Base-by-base conservation (phyloP, 345 rosid genomes). In the Pugionium cornutum region DNA sequence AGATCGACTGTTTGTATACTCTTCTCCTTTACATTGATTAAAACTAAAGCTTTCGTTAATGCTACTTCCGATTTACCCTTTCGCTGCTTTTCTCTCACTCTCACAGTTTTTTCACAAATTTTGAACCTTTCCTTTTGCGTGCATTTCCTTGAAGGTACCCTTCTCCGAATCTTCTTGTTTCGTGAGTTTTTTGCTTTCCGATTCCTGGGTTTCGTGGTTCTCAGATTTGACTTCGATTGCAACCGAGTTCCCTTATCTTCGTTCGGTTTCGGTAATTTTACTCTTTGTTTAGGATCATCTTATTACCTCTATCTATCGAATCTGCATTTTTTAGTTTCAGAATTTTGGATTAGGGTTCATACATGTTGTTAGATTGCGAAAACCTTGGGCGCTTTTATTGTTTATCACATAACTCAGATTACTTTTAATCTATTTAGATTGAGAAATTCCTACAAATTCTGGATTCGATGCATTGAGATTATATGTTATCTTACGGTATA, bases 11-110 rank as follows among this genome's bases (percentile, higher is more conserved):
- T 63, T 3, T 71, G 53, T 65, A 3, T 51, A 34, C 26, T 44
- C 54, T 31, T 71, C 59, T 64, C 48, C 41, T 18, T 3, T 49
- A 63, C 53, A 72, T 72, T 72, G 76, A 72, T 72, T 65, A 72
- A 65, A 64, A 47, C 70, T 50, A 56, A 72, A 72, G 70, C 41
- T 50, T 70, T 53, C 66, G 2, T 71, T 56, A 59, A 40, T 72
- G 44, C 75, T 50, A 48, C 69, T 51, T 52, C 41, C 36, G 6
- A 32, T 61, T 60, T 4, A 69, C 60, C 53, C 67, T 58, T 44
- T 44, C 47, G 30, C 34, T 18, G 18, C 36, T 64, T 37, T 37
- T 57, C 36, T 60, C 67, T 59, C 64, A 55, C 64, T 55, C 64
- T 55, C 75, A 26, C 70, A 57, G 55, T 65, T 72, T 72, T 58